Evolutionary conservation across 169 alveolate species (phyloP).

Genomic region (Plasmodium chabaudi): DNA sequence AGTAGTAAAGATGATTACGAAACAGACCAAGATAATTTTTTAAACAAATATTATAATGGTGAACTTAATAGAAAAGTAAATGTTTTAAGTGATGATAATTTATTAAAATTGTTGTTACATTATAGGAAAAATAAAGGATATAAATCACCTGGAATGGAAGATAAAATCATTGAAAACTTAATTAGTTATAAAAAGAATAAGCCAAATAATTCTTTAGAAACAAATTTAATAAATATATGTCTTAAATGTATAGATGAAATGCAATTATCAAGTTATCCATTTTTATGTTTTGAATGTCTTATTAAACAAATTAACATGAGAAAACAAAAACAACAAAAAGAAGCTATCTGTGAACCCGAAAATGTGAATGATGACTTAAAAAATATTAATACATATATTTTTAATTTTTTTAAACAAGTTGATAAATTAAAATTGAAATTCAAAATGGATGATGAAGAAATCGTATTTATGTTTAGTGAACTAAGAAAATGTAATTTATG

Average conservation of each 20-base stretch:
- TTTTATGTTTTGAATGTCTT: constrained; percentile 55
- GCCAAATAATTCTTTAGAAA: constrained; percentile 5
- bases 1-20: not conserved
- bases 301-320: constrained; percentile 26
- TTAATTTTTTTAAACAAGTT: constrained; percentile 24
- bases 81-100: constrained; percentile 16
- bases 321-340: not conserved
- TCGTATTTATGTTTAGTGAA: constrained; percentile 22
- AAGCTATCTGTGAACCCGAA: not conserved
- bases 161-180: constrained; percentile 41
- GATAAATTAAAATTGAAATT: constrained; percentile 26
- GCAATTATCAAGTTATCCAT: constrained; percentile 20
- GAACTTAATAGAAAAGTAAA: constrained; percentile 1
- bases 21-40: not conserved
- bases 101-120: constrained; percentile 24
- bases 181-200: constrained; percentile 19
- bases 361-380: constrained; percentile 20
- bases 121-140: constrained; percentile 18
- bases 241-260: constrained; percentile 46
- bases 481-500: constrained; percentile 23
- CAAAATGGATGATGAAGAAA: constrained; percentile 55
- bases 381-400: constrained; percentile 29
- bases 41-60: not conserved
- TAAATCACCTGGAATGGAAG: constrained; percentile 16
- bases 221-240: constrained; percentile 20